Evolutionary conservation across 306 rosid species (phyloP).

Genomic region (Cyclanthera cordifolia): DNA sequence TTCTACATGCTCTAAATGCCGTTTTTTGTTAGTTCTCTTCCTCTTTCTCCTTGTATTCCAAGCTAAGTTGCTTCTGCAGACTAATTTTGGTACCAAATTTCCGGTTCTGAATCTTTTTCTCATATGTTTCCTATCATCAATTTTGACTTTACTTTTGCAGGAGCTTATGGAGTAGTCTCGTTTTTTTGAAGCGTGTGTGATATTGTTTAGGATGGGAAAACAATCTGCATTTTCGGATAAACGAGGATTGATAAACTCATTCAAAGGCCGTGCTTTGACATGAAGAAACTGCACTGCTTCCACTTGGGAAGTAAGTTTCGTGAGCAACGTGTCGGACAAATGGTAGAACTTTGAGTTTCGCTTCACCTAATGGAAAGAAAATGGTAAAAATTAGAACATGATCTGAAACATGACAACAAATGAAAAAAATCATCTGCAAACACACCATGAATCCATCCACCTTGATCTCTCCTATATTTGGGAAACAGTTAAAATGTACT

Average conservation of each 20-base stretch:
- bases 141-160: constrained; percentile 17
- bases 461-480: constrained; percentile 48
- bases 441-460: constrained; percentile 55
- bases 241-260: constrained; percentile 13
- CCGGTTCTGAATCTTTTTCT: constrained; percentile 13
- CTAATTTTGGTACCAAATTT: constrained; percentile 15
- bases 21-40: constrained; percentile 17
- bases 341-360: constrained; percentile 41
- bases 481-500: constrained; percentile 46
- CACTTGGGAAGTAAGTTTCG: constrained; percentile 31
- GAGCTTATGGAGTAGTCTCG: constrained; percentile 7
- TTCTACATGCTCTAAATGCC: constrained; percentile 15
- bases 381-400: not conserved
- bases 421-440: constrained; percentile 1
- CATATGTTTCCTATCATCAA: constrained; percentile 19
- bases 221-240: constrained; percentile 9
- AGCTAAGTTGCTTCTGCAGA: constrained; percentile 8
- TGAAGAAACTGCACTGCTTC: constrained; percentile 57
- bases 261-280: constrained; percentile 28
- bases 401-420: constrained; percentile 4
- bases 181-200: constrained; percentile 13
- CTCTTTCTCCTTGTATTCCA: constrained; percentile 23
- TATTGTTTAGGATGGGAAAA: not conserved
- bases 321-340: constrained; percentile 45
- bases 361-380: constrained; percentile 39